These are phyloP conservation scores for Helicocarpus griseus DNA, from an alignment of 2,329 filamentous ascomycete genomes.

Conservation along the genomic window DNA sequence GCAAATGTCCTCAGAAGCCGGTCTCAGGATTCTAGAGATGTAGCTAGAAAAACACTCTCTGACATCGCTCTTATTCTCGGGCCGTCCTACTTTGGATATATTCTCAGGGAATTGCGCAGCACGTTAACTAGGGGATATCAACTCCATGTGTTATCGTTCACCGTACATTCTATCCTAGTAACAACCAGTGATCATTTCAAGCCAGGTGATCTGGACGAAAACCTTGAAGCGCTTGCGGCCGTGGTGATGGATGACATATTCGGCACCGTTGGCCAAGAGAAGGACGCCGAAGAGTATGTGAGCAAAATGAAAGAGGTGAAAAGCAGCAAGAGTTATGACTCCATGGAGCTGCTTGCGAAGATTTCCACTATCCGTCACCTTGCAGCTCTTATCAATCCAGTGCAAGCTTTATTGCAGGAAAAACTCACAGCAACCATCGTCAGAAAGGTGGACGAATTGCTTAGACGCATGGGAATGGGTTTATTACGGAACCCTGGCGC, in stretches of 20 bases:
- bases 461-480: slow-evolving; percentile 73
- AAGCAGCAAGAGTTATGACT: slow-evolving; percentile 95
- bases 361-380: slow-evolving; percentile 67
- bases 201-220: slow-evolving; percentile 83
- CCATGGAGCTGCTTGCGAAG: slow-evolving; percentile 84
- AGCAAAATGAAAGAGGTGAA: slow-evolving; percentile 97
- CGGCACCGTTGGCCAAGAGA: slow-evolving; percentile 83
- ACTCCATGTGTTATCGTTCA: slow-evolving; percentile 88
- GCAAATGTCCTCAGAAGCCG: slow-evolving; percentile 88
- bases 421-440: slow-evolving; percentile 75
- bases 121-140: slow-evolving; percentile 82
- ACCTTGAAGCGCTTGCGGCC: slow-evolving; percentile 63
- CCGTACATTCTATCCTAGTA: slow-evolving; percentile 82
- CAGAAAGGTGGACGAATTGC: slow-evolving; percentile 80
- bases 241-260: slow-evolving; percentile 98
- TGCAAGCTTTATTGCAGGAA: slow-evolving; percentile 70
- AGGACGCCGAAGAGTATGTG: slow-evolving; percentile 90
- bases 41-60: slow-evolving; percentile 77
- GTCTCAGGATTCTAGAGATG: slow-evolving; percentile 77
- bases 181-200: slow-evolving; percentile 60
- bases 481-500: slow-evolving; percentile 72
- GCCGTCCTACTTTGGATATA: slow-evolving; percentile 74
- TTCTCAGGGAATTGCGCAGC: slow-evolving; percentile 80
- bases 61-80: slow-evolving; percentile 77
- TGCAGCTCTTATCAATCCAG: slow-evolving; percentile 64